Base-by-base conservation (phyloP, 768 basidiomycete genomes). In the Termitomyces bulborhizus region DNA sequence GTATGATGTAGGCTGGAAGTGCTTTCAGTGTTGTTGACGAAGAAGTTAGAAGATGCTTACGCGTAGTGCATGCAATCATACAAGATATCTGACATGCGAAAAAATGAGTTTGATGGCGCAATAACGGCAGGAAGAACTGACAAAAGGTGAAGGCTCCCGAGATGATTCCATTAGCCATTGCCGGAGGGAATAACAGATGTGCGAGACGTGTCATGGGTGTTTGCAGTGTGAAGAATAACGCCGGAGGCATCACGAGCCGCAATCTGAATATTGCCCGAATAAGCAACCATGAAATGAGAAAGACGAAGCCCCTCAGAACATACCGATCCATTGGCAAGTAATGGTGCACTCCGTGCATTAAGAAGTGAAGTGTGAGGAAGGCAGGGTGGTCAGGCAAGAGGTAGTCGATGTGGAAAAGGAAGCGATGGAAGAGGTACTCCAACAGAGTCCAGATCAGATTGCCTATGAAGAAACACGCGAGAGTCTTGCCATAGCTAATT, bases 311-410 rank as follows among this genome's bases (percentile, higher is more conserved):
- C 4, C 45, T 16, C 46, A 16, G 40, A 6, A 70, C 81, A 58
- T 65, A 91, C 88, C 84, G 77, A 66, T 97, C 94, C 94, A 98
- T 97, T 15, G 94, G 97, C 60, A 99, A 76, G 66, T 95, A 99
- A 70, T 99, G 97, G 67, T 99, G 97, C 36, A 99, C 84, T 15
- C 97, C 97, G 65, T 98, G 97, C 67, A 92, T 76, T 64, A 91
- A 67, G 73, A 99, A 99, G 67, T 99, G 97, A 26, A 98, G 67
- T 42, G 84, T 83, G 65, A 98, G 76, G 71, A 88, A 90, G 50
- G 74, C 71, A 5, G 88, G 86, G 55, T 73, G 77, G 70, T 99
- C 97, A 2, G 97, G 97, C 21, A 99, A 80, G 64, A 78, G 70
- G 8, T 83, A 77, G 66, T 99, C 97, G 62, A 99, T 73, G 70